Percentiles rank a stretch among this genome's conserved stretches.
These are phyloP conservation scores for Eragrostis nindensis DNA, from an alignment of 176 grass and related monocot species.

Conservation along the genomic window DNA sequence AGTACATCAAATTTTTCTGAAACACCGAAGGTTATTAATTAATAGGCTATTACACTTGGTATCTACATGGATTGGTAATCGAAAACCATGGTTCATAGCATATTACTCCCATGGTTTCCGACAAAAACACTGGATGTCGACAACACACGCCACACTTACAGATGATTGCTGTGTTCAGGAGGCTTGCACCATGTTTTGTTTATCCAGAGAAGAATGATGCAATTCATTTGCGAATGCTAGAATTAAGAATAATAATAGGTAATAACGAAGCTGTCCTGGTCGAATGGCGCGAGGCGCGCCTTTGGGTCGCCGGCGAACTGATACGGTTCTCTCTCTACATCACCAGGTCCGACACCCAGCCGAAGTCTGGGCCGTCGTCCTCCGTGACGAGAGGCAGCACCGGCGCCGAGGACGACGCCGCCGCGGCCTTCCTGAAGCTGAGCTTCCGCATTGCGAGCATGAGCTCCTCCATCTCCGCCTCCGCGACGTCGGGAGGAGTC, in stretches of 20 bases:
- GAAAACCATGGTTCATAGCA: constrained; percentile 18
- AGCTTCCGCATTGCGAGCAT: constrained; percentile 68
- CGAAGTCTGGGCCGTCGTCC: constrained; percentile 71
- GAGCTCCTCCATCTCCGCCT: constrained; percentile 58
- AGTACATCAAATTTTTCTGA: constrained; percentile 22
- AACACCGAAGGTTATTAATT: constrained; percentile 22
- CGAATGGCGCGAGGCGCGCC: neutral
- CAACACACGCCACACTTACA: constrained; percentile 30
- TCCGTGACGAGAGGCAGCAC: constrained; percentile 48
- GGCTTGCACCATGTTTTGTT: constrained; percentile 48
- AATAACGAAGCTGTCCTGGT: constrained; percentile 19
- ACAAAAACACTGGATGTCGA: neutral
- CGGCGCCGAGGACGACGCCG: neutral
- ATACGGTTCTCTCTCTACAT: too few species aligned
- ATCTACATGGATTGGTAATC: constrained; percentile 17
- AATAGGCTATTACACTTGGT: constrained; percentile 3
- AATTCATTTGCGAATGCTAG: constrained; percentile 31
- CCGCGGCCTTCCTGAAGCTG: constrained; percentile 58
- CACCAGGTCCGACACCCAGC: constrained; percentile 83
- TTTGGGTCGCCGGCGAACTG: neutral
- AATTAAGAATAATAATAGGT: constrained; percentile 22
- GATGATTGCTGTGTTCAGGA: constrained; percentile 19
- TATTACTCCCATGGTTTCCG: neutral
- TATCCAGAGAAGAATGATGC: constrained; percentile 66
- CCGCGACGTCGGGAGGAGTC: constrained; percentile 30